Conservation (phyloP, 208 protist species). For the Strigomonas culicis region DNA sequence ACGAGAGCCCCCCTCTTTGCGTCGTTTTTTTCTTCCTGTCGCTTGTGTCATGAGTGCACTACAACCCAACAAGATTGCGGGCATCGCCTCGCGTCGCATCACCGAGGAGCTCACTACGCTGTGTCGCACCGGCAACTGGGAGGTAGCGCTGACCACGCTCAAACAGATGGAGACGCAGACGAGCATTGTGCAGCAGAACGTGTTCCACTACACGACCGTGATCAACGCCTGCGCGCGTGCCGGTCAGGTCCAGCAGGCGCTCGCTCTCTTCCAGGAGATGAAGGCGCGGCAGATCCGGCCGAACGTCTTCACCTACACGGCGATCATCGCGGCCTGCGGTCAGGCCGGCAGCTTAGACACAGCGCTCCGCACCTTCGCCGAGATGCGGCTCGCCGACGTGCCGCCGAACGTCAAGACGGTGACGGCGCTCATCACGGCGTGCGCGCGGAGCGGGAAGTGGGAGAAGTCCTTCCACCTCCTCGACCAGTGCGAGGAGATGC, state of each 20-base stretch:
- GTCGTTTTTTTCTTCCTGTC: constrained; percentile 1
- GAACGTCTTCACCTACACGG: constrained; percentile 90
- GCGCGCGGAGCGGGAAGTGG: constrained; percentile 62
- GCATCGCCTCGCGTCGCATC: constrained; percentile 77
- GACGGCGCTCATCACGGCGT: constrained; percentile 64
- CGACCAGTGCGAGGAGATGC: constrained; percentile 69
- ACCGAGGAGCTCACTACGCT: constrained; percentile 83
- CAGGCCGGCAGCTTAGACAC: constrained; percentile 40
- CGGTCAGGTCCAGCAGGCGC: constrained; percentile 59
- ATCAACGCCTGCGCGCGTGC: constrained; percentile 79
- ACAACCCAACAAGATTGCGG: constrained; percentile 51
- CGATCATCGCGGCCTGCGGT: constrained; percentile 72
- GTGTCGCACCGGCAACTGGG: constrained; percentile 73
- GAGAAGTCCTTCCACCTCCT: constrained; percentile 68
- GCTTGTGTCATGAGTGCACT: constrained; percentile 49
- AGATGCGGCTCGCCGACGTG: constrained; percentile 70
- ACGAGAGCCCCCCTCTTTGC: neutral
- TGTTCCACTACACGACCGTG: constrained; percentile 88
- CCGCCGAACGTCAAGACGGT: constrained; percentile 81
- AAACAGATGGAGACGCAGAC: constrained; percentile 55
- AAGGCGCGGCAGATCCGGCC: constrained; percentile 58
- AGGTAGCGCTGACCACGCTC: constrained; percentile 63
- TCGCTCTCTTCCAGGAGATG: constrained; percentile 70
- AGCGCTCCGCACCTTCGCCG: constrained; percentile 66
- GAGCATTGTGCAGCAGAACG: constrained; percentile 70